A percentile compares a stretch with the other conserved stretches of the same genome.
These are phyloP conservation scores for Rhizomucor miehei DNA, from an alignment of 371 early-diverging fungal species.

Conservation along the genomic window DNA sequence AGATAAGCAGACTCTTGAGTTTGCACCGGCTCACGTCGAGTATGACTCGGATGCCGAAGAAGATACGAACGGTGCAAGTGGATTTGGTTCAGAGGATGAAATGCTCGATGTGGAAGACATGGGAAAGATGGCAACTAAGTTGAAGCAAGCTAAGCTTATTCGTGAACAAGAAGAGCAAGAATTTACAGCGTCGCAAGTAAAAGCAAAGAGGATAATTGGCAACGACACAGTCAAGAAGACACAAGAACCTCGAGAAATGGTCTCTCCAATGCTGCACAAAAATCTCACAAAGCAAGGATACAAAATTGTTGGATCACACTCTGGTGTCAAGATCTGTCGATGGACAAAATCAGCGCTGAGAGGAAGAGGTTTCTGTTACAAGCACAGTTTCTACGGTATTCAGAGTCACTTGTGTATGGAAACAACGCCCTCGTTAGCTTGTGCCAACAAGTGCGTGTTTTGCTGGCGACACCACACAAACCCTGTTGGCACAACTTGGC, in stretches of 20 bases:
- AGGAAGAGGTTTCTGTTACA: slow-evolving; percentile 82
- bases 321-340: slow-evolving; percentile 80
- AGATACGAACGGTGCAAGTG: slow-evolving; percentile 32
- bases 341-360: slow-evolving; percentile 81
- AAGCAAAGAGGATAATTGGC: slow-evolving; percentile 46
- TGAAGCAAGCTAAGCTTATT: slow-evolving; percentile 53
- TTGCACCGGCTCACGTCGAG: slow-evolving; percentile 44
- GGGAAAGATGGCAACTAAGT: slow-evolving; percentile 62
- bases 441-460: slow-evolving; percentile 83
- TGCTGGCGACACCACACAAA: slow-evolving; percentile 86
- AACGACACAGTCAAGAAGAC: slow-evolving; percentile 20
- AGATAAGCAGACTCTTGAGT: slow-evolving; percentile 39
- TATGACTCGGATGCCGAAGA: slow-evolving; percentile 58
- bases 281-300: slow-evolving; percentile 80
- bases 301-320: slow-evolving; percentile 76
- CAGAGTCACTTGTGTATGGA: slow-evolving; percentile 71
- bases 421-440: slow-evolving; percentile 72
- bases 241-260: slow-evolving; percentile 67
- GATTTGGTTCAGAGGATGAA: slow-evolving; percentile 45
- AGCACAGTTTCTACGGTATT: slow-evolving; percentile 73
- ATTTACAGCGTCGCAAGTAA: slow-evolving; percentile 44
- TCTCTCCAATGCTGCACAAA: slow-evolving; percentile 71
- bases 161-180: slow-evolving; percentile 59
- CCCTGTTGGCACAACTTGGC: slow-evolving; percentile 50
- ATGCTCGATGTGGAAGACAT: slow-evolving; percentile 80